Evolutionary conservation across 208 protist species (phyloP), one percentile per base, ranked within the genome.

Genomic region (Crithidia sp.): DNA sequence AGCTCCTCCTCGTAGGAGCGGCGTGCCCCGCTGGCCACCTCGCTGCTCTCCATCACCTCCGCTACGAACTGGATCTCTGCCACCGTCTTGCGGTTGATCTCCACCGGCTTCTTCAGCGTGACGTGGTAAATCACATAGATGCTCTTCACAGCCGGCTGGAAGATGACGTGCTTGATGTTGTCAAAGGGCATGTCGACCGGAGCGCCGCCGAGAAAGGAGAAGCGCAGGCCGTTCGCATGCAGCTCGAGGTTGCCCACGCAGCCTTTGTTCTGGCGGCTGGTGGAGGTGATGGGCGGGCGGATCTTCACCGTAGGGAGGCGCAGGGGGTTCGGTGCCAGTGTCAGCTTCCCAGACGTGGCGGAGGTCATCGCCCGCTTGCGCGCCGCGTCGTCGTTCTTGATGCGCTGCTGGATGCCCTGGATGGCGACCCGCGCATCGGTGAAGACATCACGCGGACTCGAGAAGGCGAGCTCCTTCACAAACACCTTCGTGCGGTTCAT

Each of bases 161-260:
- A 99, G 67, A 99, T 98, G 67, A 98, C 84, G 81, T 99, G 95
- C 75, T 97, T 97, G 54, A 99, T 94, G 76, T 99, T 99, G 17
- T 93, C 91, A 73, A 98, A 99, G 5, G 97, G 60, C 49, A 99
- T 89, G 62, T 99, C 96, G 37, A 99, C 75, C 41, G 87, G 86
- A 4, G 76, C 62, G 9, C 87, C 90, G 53, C 90, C 95, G 57
- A 91, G 79, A 50, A 91, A 89, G 13, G 74, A 83, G 80, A 98
- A 99, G 9, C 98, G 88, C 40, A 99, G 81, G 47, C 98, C 98
- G 80, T 99, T 99, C 41, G 86, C 67, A 77, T 99, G 98, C 28
- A 96, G 83, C 76, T 99, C 94, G 2, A 99, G 80, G 39, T 86
- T 90, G 50, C 94, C 98, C 75, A 87, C 70, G 70, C 77, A 90